Evolutionary conservation across 192 early-diverging fungal species (phyloP), one percentile per base, ranked within the genome.

Genomic region (Glomus cerebriforme): DNA sequence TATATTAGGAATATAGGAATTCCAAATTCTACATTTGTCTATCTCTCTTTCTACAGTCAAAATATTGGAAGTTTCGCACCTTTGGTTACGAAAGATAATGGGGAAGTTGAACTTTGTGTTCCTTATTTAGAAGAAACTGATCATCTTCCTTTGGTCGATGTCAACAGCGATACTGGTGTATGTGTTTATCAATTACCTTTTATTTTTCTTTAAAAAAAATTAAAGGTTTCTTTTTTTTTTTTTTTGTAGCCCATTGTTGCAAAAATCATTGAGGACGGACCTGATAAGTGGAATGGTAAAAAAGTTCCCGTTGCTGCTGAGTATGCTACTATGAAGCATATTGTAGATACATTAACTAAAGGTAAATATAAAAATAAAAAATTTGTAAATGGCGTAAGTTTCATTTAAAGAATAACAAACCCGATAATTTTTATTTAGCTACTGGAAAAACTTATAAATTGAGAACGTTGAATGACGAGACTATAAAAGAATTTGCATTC

Each of bases 1-100:
- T 54, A 72, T 24, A 72, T 72, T 72, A 31, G 26, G 13, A 37
- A 37, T n/a, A 10, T 31, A 12, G 69, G 69, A 2, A 29, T 72
- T 72, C 69, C 69, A 3, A 45, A 72, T 12, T 13, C 24, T 6
- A 72, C 69, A 72, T 72, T 72, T 47, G 24, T 72, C 43, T 72
- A 72, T 15, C 3, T 27, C 6, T 10, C 43, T 72, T 24, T 49
- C 37, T 37, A 72, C 31, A 7, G 0, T 10, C 13, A 24, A 15
- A 68, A 37, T 37, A 22, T 68, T 37, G 66, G 34, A 9, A n/a
- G 15, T 31, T 1, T 32, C n/a, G 10, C 19, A 17, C 35, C 66
- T 37, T 13, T 68, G 34, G 8, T 35, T 68, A 12, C 17, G 9
- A 37, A 68, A 7, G 35, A 68, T 2, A 31, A 37, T 7, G 66